A percentile compares a stretch with the other conserved stretches of the same genome.
These are phyloP conservation scores for Trichoderma guizhouense DNA, from an alignment of 2,329 filamentous ascomycete genomes.

Conservation along the genomic window DNA sequence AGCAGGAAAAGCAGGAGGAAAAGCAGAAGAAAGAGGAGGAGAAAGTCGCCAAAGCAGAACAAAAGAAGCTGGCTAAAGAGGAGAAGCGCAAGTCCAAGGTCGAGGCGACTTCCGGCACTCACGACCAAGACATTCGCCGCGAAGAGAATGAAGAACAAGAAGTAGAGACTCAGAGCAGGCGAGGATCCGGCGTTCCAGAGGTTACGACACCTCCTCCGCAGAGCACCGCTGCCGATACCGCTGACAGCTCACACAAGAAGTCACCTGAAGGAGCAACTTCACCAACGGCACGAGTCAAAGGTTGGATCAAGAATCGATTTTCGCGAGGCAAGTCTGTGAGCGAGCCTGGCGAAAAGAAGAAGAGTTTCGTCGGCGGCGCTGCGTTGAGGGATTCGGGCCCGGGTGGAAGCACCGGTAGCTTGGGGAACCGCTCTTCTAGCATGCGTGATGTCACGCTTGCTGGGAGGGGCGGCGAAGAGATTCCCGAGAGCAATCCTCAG, in stretches of 20 bases:
- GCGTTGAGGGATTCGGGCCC: conserved; percentile 42
- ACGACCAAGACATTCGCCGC: conserved; percentile 10
- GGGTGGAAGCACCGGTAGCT: conserved; percentile 44
- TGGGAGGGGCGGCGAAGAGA: conserved; percentile 31
- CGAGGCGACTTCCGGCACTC: conserved; percentile 20
- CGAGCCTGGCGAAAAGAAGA: conserved; percentile 36
- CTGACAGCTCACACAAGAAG: background rate
- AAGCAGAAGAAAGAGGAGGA: conserved; percentile 49
- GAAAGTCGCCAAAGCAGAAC: conserved; percentile 50
- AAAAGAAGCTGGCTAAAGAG: conserved; percentile 49
- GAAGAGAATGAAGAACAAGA: conserved; percentile 15
- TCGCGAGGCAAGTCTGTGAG: conserved; percentile 41
- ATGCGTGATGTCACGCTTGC: conserved; percentile 48
- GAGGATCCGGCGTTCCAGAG: background rate
- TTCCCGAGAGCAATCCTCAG: conserved; percentile 21
- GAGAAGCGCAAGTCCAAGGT: conserved; percentile 48
- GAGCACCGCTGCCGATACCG: background rate
- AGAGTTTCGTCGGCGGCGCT: conserved; percentile 50
- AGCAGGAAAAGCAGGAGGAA: conserved; percentile 30
- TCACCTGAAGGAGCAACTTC: conserved; percentile 25
- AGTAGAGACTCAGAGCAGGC: background rate
- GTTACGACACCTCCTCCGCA: background rate
- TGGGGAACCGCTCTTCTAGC: conserved; percentile 41
- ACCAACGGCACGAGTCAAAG: conserved; percentile 44
- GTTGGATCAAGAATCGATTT: conserved; percentile 56